Conservation (phyloP, 2,329 filamentous ascomycete species). For the Xylariaceae sp. region DNA sequence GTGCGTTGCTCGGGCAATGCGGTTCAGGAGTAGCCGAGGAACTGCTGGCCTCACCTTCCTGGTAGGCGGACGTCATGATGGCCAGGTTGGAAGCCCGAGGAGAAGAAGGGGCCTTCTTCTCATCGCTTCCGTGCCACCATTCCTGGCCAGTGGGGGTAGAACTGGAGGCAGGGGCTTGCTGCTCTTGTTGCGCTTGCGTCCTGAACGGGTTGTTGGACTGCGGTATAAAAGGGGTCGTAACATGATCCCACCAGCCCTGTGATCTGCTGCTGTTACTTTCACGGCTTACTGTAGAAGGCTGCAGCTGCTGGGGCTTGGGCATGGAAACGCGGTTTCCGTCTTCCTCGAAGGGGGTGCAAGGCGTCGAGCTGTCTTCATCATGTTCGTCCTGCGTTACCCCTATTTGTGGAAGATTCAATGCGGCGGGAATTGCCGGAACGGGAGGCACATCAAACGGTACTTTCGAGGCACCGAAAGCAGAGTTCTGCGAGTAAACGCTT, state of each 20-base stretch:
- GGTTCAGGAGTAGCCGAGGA: constrained; percentile 18
- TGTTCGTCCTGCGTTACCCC: constrained; percentile 39
- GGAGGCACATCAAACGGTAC: constrained; percentile 46
- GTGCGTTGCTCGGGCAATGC: constrained; percentile 28
- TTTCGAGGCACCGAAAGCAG: constrained; percentile 32
- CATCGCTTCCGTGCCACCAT: constrained; percentile 29
- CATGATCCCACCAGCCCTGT: constrained; percentile 72
- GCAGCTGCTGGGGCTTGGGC: constrained; percentile 37
- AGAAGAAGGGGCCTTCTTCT: constrained; percentile 23
- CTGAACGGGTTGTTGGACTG: constrained; percentile 43
- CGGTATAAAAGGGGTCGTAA: constrained; percentile 62
- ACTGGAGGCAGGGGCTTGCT: constrained; percentile 10
- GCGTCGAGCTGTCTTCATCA: constrained; percentile 45
- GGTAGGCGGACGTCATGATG: constrained; percentile 18
- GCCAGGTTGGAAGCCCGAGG: constrained; percentile 18
- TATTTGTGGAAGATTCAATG: constrained; percentile 36
- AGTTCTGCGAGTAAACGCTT: constrained; percentile 57
- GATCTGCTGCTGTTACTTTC: constrained; percentile 54
- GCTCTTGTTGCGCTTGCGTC: constrained; percentile 30
- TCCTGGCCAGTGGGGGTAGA: constrained; percentile 19
- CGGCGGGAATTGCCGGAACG: constrained; percentile 52
- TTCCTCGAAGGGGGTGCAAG: constrained; percentile 66
- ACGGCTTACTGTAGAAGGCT: constrained; percentile 36
- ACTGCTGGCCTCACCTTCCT: constrained; percentile 16
- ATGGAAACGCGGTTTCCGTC: constrained; percentile 47